phyloP scores from a whole-genome alignment of 2,329 filamentous ascomycete genomes.

The Penicillium sp. region DNA sequence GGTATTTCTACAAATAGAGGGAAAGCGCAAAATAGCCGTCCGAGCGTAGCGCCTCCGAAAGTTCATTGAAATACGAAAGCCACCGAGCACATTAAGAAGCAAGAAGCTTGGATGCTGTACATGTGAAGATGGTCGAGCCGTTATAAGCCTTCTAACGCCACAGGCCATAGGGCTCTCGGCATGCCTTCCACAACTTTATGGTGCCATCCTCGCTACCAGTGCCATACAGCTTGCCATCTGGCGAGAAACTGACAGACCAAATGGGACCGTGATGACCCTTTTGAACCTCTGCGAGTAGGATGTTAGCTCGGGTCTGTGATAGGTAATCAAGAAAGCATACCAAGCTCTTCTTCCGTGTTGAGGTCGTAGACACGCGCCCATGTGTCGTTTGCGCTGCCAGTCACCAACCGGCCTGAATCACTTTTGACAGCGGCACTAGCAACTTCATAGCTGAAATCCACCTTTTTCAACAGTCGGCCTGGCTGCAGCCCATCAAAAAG shows the following conservation, averaged over 20 bases:
- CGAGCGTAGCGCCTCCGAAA: no score
- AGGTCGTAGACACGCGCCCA: conserved; percentile 95
- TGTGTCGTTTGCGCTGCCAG: conserved; percentile 84
- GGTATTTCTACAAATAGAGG: no score
- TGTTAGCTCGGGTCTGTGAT: conserved; percentile 4
- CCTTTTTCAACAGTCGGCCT: conserved; percentile 66
- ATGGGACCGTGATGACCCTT: conserved; percentile 97
- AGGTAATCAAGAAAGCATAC: conserved; percentile 36
- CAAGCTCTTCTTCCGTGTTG: conserved; percentile 72
- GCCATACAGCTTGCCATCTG: conserved; percentile 91
- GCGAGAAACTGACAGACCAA: conserved; percentile 91
- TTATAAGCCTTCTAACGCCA: conserved; percentile 49
- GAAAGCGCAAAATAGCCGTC: background rate
- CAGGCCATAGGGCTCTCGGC: conserved; percentile 58
- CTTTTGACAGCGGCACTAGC: conserved; percentile 86
- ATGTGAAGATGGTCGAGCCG: background rate
- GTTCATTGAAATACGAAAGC: background rate
- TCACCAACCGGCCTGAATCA: conserved; percentile 74
- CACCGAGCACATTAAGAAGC: background rate
- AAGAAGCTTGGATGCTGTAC: conserved; percentile 4
- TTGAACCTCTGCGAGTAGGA: conserved; percentile 63
- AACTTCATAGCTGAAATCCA: conserved; percentile 75
- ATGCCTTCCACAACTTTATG: conserved; percentile 81
- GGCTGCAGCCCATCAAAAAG: conserved; percentile 77
- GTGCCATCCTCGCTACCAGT: conserved; percentile 96